Evolutionary conservation across 2,329 filamentous ascomycete species (phyloP), one percentile per base, ranked within the genome.

Genomic region (Microcyclosporella mali): DNA sequence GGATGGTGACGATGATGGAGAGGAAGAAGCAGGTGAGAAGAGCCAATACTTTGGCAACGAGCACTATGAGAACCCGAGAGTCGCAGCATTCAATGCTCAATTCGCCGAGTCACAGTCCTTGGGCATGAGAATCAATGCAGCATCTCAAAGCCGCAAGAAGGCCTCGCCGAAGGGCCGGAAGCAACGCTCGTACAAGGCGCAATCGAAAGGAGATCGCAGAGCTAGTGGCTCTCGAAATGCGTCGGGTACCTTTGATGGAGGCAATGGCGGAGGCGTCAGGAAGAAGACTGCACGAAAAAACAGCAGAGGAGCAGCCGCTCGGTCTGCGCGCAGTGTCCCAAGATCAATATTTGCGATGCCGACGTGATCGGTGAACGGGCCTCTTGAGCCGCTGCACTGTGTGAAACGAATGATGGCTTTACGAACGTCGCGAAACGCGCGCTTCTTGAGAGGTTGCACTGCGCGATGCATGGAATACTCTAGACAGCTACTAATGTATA

Each of bases 21-120:
- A 25, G 4, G 61, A 61, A 30, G 56, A 49, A 19, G 40, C 44
- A 6, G 55, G 53, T 16, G 53, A 56, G 46, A 25, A 50, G 34
- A 58, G 56, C 41, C 35, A 39, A 2, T 56, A 57, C 45, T 60
- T 60, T 46, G 45, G 47, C 29, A 16, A 18, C 2, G 21, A 21
- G 15, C 19, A 12, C 4, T 49, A 33, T n/a, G 42, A 47, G 12
- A 25, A 25, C 9, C 36, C 50, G 12, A 32, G 40, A 10, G 49
- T 52, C 9, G 37, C 42, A 3, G 50, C 40, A 3, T 57, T 55
- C 43, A 56, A 58, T 34, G 47, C 46, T 12, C 37, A 41, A 7
- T 54, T 52, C 32, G 42, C 45, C 8, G 30, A 49, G 28, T 47
- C 50, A 1, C 50, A 53, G 33, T 48, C 50, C 14, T 14, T 41